Conservation (phyloP, 305 asterid genomes). For the Fraxinus floribunda region DNA sequence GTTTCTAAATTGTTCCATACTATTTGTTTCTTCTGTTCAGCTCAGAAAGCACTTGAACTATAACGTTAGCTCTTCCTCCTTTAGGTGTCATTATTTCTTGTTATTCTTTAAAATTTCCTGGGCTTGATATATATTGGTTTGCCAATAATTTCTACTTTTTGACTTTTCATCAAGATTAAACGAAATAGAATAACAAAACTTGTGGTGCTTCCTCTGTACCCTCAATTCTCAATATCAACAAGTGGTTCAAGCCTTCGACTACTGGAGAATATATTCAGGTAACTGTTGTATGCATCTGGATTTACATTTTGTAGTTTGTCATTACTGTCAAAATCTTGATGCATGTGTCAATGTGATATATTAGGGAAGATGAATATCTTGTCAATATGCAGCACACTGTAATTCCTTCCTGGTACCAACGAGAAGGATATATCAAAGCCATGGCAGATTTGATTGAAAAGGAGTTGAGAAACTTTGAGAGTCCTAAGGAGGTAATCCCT, state of each 20-base stretch:
- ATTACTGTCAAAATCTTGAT: slow-evolving; percentile 18
- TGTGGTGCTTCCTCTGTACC: slow-evolving; percentile 97
- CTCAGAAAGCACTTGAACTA: not conserved
- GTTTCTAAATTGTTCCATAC: not conserved
- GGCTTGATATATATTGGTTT: slow-evolving; percentile 6
- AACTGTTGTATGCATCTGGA: slow-evolving; percentile 23
- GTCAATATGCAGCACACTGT: slow-evolving; percentile 99
- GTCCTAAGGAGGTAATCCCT: slow-evolving; percentile 66
- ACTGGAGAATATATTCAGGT: slow-evolving; percentile 93
- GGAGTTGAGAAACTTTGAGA: slow-evolving; percentile 78
- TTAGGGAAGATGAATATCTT: slow-evolving; percentile 95
- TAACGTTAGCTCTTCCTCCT: slow-evolving; percentile 3
- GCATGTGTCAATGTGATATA: slow-evolving; percentile 27
- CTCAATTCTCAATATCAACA: slow-evolving; percentile 98
- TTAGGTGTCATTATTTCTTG: not conserved
- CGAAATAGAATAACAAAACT: slow-evolving; percentile 79
- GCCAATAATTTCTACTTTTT: slow-evolving; percentile 5
- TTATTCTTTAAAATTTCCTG: not conserved
- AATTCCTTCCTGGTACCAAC: slow-evolving; percentile 99
- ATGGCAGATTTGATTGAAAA: slow-evolving; percentile 88
- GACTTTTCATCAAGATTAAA: slow-evolving; percentile 58
- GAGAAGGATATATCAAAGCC: slow-evolving; percentile 95
- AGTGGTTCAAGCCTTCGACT: slow-evolving; percentile 99
- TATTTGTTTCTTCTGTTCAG: not conserved
- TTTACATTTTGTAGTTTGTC: slow-evolving; percentile 12